phyloP scores from a whole-genome alignment of 805 yeast species.

The Nakazawaea populi region DNA sequence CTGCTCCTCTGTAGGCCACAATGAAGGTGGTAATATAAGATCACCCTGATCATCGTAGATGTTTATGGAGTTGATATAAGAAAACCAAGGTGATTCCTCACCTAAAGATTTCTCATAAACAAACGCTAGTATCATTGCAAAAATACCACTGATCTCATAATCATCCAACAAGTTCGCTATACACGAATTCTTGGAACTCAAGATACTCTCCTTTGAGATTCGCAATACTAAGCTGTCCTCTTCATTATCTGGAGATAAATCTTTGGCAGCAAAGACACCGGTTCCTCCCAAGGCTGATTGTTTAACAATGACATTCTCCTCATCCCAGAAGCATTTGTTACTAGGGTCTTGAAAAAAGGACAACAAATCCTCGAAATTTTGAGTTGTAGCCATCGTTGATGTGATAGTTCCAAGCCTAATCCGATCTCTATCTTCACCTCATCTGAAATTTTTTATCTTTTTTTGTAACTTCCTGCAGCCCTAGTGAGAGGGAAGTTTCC shows the following conservation, averaged over 20 bases:
- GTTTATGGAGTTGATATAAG: constrained; percentile 53
- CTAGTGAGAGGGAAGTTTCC: no score
- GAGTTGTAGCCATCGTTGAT: constrained; percentile 24
- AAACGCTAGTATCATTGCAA: constrained; percentile 60
- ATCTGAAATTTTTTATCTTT: background rate
- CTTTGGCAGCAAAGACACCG: constrained; percentile 60
- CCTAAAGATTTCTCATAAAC: constrained; percentile 62
- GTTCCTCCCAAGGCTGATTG: constrained; percentile 55
- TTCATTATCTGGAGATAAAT: constrained; percentile 25
- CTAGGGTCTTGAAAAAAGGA: constrained; percentile 45
- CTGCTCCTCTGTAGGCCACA: constrained; percentile 55
- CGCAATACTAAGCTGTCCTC: constrained; percentile 36
- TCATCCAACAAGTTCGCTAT: constrained; percentile 67
- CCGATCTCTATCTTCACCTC: background rate
- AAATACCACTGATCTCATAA: constrained; percentile 53
- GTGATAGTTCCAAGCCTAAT: background rate
- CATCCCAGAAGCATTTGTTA: constrained; percentile 50
- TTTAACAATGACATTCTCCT: constrained; percentile 36
- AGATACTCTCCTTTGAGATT: constrained; percentile 54
- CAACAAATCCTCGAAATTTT: constrained; percentile 24
- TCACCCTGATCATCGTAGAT: constrained; percentile 23
- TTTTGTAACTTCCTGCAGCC: background rate
- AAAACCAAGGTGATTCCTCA: constrained; percentile 74
- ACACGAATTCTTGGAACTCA: constrained; percentile 52
- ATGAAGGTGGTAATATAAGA: constrained; percentile 49